Conservation (phyloP, 140 eudicot species). For the Oenanthe javanica region DNA sequence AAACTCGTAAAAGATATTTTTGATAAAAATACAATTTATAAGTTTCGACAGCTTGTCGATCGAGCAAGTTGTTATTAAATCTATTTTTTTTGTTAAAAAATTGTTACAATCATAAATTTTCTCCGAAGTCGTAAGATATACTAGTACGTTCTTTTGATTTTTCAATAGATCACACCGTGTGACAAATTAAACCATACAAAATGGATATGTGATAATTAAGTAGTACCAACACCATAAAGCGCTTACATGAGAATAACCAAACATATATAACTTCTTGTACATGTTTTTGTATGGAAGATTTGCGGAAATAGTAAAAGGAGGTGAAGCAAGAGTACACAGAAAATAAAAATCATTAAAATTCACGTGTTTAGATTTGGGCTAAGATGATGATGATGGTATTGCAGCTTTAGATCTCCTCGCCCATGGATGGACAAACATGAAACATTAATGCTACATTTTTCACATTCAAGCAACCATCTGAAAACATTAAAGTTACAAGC, state of each 20-base stretch:
- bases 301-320: slow-evolving; percentile 1
- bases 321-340: not conserved
- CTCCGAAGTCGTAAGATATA: too few relatives aligned
- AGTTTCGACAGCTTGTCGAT: too few relatives aligned
- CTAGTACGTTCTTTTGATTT: not conserved
- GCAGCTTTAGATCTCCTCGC: not conserved
- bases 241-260: not conserved
- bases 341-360: not conserved
- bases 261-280: not conserved
- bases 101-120: too few relatives aligned
- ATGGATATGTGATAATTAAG: not conserved
- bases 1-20: not conserved
- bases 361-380: not conserved
- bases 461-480: slow-evolving; percentile 7
- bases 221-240: not conserved
- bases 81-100: not conserved
- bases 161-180: not conserved
- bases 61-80: too few relatives aligned
- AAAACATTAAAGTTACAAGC: not conserved
- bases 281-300: not conserved
- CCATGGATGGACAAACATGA: slow-evolving; percentile 3
- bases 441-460: slow-evolving; percentile 1
- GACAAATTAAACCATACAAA: not conserved
- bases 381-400: not conserved
- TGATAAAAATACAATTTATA: too few relatives aligned